Percentiles rank a stretch among this genome's conserved stretches.
These are phyloP conservation scores for Gremmenia infestans DNA, from an alignment of 2,329 filamentous ascomycete genomes.

Conservation along the genomic window DNA sequence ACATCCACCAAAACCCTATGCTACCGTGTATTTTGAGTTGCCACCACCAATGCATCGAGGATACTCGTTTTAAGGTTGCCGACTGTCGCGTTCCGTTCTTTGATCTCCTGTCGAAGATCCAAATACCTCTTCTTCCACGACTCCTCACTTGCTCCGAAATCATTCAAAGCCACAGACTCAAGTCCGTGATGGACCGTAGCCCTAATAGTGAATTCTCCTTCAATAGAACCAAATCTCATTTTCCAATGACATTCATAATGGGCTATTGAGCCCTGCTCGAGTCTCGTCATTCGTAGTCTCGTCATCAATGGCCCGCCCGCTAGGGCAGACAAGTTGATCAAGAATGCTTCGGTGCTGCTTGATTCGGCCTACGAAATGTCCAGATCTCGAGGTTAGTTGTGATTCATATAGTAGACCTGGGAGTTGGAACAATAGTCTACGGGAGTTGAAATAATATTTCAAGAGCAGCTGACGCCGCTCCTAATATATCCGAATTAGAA, in stretches of 20 bases:
- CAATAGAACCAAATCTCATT: conserved; percentile 48
- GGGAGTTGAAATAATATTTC: too few species aligned
- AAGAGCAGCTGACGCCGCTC: too few species aligned
- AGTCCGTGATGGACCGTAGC: conserved; percentile 34
- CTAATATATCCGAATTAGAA: too few species aligned
- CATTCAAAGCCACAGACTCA: conserved; percentile 9
- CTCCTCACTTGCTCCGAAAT: conserved; percentile 18
- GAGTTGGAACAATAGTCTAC: too few species aligned
- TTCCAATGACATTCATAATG: conserved; percentile 52
- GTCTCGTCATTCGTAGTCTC: conserved; percentile 38
- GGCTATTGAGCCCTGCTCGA: conserved; percentile 40
- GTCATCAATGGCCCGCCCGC: conserved; percentile 50
- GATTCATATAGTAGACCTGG: too few species aligned
- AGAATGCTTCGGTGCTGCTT: conserved; percentile 48
- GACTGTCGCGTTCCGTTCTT: conserved; percentile 52
- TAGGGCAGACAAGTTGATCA: conserved; percentile 55
- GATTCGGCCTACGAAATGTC: conserved; percentile 35
- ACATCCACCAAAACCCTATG: background rate
- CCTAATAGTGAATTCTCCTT: conserved; percentile 48
- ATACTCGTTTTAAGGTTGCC: conserved; percentile 40
- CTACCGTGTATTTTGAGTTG: conserved; percentile 6
- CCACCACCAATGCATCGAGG: conserved; percentile 32
- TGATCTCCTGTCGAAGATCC: conserved; percentile 55
- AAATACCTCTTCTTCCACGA: conserved; percentile 50
- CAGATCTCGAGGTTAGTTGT: too few species aligned